Evolutionary conservation across 2,329 filamentous ascomycete species (phyloP), one percentile per base, ranked within the genome.

Genomic region (Diaporthe sp.): DNA sequence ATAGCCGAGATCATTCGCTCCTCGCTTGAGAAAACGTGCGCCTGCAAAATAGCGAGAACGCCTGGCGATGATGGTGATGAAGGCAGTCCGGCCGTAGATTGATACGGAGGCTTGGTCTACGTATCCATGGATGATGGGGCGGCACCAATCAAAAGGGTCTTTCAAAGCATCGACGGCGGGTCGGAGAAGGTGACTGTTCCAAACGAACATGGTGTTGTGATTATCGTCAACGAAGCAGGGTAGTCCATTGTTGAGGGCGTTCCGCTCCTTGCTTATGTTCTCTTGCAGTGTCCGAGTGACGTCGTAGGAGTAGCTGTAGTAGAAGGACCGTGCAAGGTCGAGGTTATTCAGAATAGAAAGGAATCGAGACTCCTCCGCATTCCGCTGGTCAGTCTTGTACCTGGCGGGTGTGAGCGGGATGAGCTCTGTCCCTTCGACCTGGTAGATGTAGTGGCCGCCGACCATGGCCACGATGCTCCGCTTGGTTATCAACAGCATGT

Each of bases 251-350:
- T 91, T 88, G 66, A 97, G 84, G 3, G 92, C 91, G 65, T 90
- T 88, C 51, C 97, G 90, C 83, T 98, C 95, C 42, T 92, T 89
- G 27, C 92, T 92, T 75, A 99, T 95, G 79, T 99, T 99, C 80
- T 96, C 92, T 82, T 99, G 97, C 61, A 99, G 86, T 1, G 95
- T 97, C 71, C 92, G 91, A 0, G 97, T 99, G 78, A 98, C 94
- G 81, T 99, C 95, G 84, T 99, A 99, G 0, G 96, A 97, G 82
- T 98, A 98, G 85, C 96, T 98, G 86, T 98, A 99, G 84, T 99
- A 99, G 82, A 99, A 99, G 0, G 94, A 97, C 73, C 94, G 90
- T 0, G 94, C 95, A 75, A 99, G 85, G 82, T 99, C 97, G 42
- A 99, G 88, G 78, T 97, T 97, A 81, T 94, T 95, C 58, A 99